A percentile compares a stretch with the other conserved stretches of the same genome.
Conservation (phyloP, 257 asterid genomes). For the Leptodermis oblonga region DNA sequence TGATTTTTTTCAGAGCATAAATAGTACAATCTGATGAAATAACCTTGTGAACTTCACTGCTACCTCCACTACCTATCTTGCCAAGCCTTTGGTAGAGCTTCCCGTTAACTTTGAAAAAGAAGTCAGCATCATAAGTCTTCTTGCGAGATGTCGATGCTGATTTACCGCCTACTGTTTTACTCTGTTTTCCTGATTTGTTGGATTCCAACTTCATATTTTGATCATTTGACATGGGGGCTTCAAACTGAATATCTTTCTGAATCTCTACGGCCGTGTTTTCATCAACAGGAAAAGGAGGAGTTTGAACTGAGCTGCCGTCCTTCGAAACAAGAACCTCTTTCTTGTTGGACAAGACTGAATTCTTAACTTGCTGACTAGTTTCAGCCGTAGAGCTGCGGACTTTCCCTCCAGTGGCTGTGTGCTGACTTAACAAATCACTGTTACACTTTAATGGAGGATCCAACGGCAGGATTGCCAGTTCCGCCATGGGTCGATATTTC, state of each 20-base stretch:
- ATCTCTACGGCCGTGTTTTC: constrained; percentile 35
- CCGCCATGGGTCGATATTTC: constrained; percentile 16
- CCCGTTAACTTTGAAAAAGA: constrained; percentile 90
- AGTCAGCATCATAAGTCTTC: constrained; percentile 76
- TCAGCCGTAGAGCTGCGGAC: constrained; percentile 32
- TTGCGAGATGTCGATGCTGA: constrained; percentile 67
- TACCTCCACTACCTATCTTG: constrained; percentile 98
- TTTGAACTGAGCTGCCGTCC: constrained; percentile 27
- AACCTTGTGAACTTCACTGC: constrained; percentile 99
- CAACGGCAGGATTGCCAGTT: constrained; percentile 34
- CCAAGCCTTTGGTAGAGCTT: constrained; percentile 97
- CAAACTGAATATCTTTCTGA: constrained; percentile 35
- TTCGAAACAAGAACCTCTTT: constrained; percentile 32
- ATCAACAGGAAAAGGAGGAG: constrained; percentile 28
- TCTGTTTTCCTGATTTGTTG: constrained; percentile 54
- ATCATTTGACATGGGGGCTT: constrained; percentile 35
- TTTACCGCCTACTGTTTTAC: constrained; percentile 54
- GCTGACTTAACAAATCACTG: constrained; percentile 34
- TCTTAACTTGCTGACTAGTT: constrained; percentile 31
- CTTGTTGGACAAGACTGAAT: constrained; percentile 26
- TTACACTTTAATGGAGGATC: constrained; percentile 35
- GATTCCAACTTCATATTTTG: constrained; percentile 44
- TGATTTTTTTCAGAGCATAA: constrained; percentile 88
- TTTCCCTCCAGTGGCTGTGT: constrained; percentile 28
- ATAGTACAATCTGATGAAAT: constrained; percentile 89